A percentile compares a stretch with the other conserved stretches of the same genome.
These are phyloP conservation scores for Ganoderma resinaceum DNA, from an alignment of 1,284 basidiomycete species.

Conservation along the genomic window DNA sequence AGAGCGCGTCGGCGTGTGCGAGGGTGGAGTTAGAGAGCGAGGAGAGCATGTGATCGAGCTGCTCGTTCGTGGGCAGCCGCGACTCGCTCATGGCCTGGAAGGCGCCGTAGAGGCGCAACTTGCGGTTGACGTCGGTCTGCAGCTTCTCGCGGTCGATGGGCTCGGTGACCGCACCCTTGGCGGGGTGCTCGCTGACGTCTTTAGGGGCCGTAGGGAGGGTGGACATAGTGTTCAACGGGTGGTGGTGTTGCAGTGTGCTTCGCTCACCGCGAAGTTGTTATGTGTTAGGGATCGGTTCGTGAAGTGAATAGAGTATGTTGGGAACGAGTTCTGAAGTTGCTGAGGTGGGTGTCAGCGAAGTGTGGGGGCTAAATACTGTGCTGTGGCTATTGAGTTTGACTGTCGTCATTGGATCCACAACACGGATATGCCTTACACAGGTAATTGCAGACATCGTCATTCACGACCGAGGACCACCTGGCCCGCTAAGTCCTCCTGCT, in stretches of 20 bases:
- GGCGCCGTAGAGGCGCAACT: constrained; percentile 77
- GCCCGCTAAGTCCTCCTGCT: not conserved
- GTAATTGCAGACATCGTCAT: not conserved
- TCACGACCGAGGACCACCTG: not conserved
- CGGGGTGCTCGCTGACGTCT: constrained; percentile 64
- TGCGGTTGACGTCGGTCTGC: constrained; percentile 69
- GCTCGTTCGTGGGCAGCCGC: constrained; percentile 80
- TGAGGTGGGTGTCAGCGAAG: not conserved
- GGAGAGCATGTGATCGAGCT: constrained; percentile 77
- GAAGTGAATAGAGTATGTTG: not conserved
- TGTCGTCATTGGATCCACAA: constrained; percentile 13
- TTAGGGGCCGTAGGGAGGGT: constrained; percentile 60
- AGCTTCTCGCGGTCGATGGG: constrained; percentile 62
- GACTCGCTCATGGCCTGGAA: constrained; percentile 82
- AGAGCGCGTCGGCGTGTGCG: constrained; percentile 70
- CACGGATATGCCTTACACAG: not conserved
- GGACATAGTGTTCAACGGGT: constrained; percentile 55
- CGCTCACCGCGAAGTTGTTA: not conserved
- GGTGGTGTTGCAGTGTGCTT: too few relatives aligned
- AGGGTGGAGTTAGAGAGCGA: constrained; percentile 75
- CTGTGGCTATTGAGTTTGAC: not conserved
- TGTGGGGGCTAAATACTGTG: not conserved
- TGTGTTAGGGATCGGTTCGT: not conserved
- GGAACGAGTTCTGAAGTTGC: not conserved
- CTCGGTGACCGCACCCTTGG: constrained; percentile 55